Conservation (phyloP, 805 yeast species). For the Suhomyces kilbournensis region DNA sequence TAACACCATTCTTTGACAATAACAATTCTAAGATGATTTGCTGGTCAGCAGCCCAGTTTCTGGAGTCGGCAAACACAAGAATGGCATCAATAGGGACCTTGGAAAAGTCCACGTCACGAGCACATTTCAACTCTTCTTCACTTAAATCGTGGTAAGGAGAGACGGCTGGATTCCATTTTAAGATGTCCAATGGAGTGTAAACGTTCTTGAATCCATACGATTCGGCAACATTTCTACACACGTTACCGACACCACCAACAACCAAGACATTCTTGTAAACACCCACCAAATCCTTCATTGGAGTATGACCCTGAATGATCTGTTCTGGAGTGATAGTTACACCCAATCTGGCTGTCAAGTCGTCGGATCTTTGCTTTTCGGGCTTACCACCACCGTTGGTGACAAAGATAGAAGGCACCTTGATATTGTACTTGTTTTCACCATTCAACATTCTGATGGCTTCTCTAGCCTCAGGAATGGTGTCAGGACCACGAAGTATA, state of each 20-base stretch:
- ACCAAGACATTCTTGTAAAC: slow-evolving; percentile 72
- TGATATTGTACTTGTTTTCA: slow-evolving; percentile 69
- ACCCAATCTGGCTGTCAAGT: slow-evolving; percentile 59
- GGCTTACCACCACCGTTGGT: slow-evolving; percentile 93
- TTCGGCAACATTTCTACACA: slow-evolving; percentile 78
- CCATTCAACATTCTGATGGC: slow-evolving; percentile 76
- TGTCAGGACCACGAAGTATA: slow-evolving; percentile 77
- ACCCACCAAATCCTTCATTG: slow-evolving; percentile 78
- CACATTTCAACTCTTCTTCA: slow-evolving; percentile 61
- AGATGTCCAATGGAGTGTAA: slow-evolving; percentile 75
- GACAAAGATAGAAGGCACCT: slow-evolving; percentile 79
- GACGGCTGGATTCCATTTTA: slow-evolving; percentile 85
- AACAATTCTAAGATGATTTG: slow-evolving; percentile 83
- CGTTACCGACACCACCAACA: slow-evolving; percentile 86
- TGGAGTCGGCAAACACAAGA: slow-evolving; percentile 84
- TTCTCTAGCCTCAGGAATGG: slow-evolving; percentile 74
- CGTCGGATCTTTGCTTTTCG: slow-evolving; percentile 70
- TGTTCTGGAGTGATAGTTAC: slow-evolving; percentile 68
- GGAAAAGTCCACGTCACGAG: slow-evolving; percentile 61
- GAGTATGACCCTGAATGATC: slow-evolving; percentile 91
- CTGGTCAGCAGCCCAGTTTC: slow-evolving; percentile 92
- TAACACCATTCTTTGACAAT: slow-evolving; percentile 70
- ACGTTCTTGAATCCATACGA: slow-evolving; percentile 83
- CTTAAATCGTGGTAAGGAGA: slow-evolving; percentile 78
- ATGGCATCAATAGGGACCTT: slow-evolving; percentile 73